Conservation (phyloP, 805 yeast genomes). For the Metschnikowia chrysomelidarum region DNA sequence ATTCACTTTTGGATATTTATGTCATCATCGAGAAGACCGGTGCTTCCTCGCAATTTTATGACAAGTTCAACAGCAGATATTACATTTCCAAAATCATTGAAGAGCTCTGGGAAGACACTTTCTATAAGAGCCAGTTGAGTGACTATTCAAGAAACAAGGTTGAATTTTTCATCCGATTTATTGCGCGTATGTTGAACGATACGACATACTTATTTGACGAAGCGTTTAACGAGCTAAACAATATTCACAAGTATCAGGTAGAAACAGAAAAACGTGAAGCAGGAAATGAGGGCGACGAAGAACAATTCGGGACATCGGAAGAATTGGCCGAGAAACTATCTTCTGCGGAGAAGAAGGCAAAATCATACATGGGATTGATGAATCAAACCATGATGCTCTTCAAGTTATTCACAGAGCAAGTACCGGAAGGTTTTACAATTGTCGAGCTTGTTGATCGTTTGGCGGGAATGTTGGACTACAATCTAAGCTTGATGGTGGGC, state of each 20-base stretch:
- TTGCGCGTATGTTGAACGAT: slow-evolving; percentile 93
- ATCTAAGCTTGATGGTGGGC: slow-evolving; percentile 89
- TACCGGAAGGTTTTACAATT: slow-evolving; percentile 81
- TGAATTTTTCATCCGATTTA: slow-evolving; percentile 85
- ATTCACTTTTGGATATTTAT: slow-evolving; percentile 83
- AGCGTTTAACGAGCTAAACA: slow-evolving; percentile 72
- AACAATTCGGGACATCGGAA: slow-evolving; percentile 52
- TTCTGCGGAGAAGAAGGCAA: slow-evolving; percentile 72
- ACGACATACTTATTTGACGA: slow-evolving; percentile 91
- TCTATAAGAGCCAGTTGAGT: slow-evolving; percentile 66
- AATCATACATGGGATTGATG: slow-evolving; percentile 76
- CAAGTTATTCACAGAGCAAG: slow-evolving; percentile 77
- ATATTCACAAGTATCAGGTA: slow-evolving; percentile 71
- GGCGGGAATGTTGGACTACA: slow-evolving; percentile 95
- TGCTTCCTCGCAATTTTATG: slow-evolving; percentile 91
- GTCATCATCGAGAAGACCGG: slow-evolving; percentile 97
- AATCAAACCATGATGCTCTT: slow-evolving; percentile 80
- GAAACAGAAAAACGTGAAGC: slow-evolving; percentile 54
- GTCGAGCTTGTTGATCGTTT: slow-evolving; percentile 90
- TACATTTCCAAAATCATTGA: slow-evolving; percentile 82
- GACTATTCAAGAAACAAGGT: slow-evolving; percentile 65
- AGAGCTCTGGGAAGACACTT: slow-evolving; percentile 73
- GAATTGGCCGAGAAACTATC: slow-evolving; percentile 58
- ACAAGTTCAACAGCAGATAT: slow-evolving; percentile 88
- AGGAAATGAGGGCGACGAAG: slow-evolving; percentile 30